These are phyloP conservation scores for Umbelopsis vinacea DNA, from an alignment of 192 early-diverging fungal species.

Conservation along the genomic window DNA sequence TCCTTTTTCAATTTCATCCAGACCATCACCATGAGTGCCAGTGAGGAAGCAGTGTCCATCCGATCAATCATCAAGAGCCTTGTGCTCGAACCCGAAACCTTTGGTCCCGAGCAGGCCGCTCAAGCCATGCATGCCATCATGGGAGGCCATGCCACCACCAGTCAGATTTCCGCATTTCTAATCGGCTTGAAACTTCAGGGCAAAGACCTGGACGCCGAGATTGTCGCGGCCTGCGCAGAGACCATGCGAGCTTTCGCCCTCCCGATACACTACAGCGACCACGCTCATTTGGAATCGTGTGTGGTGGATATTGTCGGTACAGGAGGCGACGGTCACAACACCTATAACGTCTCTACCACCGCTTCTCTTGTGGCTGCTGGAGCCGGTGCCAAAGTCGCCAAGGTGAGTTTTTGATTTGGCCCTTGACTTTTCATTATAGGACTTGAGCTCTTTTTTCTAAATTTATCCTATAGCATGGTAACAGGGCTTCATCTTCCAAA, in stretches of 20 bases:
- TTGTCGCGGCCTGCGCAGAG: constrained; percentile 79
- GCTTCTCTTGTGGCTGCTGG: constrained; percentile 91
- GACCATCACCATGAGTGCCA: background rate
- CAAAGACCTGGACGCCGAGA: constrained; percentile 72
- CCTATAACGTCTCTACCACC: constrained; percentile 96
- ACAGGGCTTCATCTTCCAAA: constrained; percentile 86
- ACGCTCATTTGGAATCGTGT: constrained; percentile 47
- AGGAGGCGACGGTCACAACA: constrained; percentile 97
- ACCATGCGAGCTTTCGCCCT: constrained; percentile 76
- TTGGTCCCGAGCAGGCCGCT: constrained; percentile 63
- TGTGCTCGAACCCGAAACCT: constrained; percentile 60
- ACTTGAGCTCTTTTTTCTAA: too few species aligned
- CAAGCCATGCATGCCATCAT: constrained; percentile 75
- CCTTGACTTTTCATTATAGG: too few species aligned
- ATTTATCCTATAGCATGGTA: constrained; percentile 74
- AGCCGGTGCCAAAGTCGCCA: constrained; percentile 87
- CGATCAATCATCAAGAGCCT: constrained; percentile 71
- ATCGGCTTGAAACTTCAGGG: constrained; percentile 71
- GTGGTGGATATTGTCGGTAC: constrained; percentile 95
- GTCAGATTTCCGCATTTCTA: constrained; percentile 91
- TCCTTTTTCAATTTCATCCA: background rate
- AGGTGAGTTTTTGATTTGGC: constrained; percentile 62
- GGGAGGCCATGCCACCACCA: constrained; percentile 72
- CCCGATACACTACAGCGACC: constrained; percentile 53
- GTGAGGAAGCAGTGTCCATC: constrained; percentile 31